phyloP scores from a whole-genome alignment of 768 basidiomycete genomes.

The Lactarius vividus region DNA sequence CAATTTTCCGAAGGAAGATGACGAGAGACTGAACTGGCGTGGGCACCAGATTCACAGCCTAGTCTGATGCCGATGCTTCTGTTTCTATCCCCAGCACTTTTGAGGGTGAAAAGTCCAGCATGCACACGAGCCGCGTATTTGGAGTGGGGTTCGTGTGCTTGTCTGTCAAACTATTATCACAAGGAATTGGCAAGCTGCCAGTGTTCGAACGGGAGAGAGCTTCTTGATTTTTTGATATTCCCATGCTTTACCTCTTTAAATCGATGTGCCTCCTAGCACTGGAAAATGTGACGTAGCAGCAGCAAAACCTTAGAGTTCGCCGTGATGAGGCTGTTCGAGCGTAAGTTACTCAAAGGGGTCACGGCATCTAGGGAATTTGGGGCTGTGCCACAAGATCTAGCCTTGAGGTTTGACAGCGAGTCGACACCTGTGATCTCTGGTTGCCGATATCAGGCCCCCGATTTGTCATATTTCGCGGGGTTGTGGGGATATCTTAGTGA shows the following conservation, averaged over 20 bases:
- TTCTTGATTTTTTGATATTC: not conserved
- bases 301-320: not conserved
- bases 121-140: not conserved
- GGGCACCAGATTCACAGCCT: not conserved
- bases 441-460: not conserved
- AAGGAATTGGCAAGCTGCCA: not conserved
- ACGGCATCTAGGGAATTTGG: not conserved
- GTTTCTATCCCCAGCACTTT: not conserved
- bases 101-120: not conserved
- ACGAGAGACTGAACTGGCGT: not conserved
- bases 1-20: not conserved
- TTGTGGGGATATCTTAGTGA: not conserved
- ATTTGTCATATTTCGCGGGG: not conserved
- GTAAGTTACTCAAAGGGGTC: not conserved
- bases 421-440: not conserved
- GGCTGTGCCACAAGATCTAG: not conserved
- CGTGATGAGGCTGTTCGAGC: not conserved
- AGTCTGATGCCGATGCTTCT: not conserved
- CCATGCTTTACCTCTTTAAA: not conserved
- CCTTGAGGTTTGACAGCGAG: not conserved
- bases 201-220: not conserved
- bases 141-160: not conserved
- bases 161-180: not conserved
- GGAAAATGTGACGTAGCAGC: not conserved
- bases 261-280: not conserved